Percentiles rank a stretch among this genome's conserved stretches.
Conservation (phyloP, 208 protist genomes). For the Trypanosomatidae sp. region DNA sequence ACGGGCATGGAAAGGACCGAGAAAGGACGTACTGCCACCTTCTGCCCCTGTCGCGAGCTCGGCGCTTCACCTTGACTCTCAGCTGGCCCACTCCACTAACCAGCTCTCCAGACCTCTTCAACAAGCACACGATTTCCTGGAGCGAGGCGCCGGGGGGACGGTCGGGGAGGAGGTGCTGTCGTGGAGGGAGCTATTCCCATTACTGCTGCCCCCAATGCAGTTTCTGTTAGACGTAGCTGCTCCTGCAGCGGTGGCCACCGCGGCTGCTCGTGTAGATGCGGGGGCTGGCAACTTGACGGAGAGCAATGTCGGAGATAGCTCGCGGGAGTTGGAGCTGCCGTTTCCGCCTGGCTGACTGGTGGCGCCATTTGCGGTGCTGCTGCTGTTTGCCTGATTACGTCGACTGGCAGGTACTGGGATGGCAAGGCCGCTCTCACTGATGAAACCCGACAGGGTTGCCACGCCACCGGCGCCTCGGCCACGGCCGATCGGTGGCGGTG, state of each 20-base stretch:
- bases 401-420: slow-evolving; percentile 47
- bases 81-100: background rate
- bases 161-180: slow-evolving; percentile 5
- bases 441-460: background rate
- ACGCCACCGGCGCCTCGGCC: slow-evolving; percentile 7
- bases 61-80: background rate
- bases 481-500: slow-evolving; percentile 18
- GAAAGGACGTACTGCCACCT: background rate
- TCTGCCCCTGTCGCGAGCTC: background rate
- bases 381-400: slow-evolving; percentile 16
- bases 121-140: slow-evolving; percentile 3
- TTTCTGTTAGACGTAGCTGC: background rate
- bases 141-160: slow-evolving; percentile 7
- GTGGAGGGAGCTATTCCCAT: background rate
- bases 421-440: slow-evolving; percentile 15
- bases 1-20: background rate
- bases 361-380: background rate
- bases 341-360: background rate
- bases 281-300: slow-evolving; percentile 18
- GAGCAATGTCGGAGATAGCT: slow-evolving; percentile 13
- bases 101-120: background rate
- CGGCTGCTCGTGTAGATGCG: slow-evolving; percentile 1
- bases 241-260: background rate
- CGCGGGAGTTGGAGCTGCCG: slow-evolving; percentile 8
- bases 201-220: slow-evolving; percentile 5